Percentiles rank a stretch among this genome's conserved stretches.
phyloP scores from a whole-genome alignment of 2,329 filamentous ascomycete species.

The Aureobasidium sp. region DNA sequence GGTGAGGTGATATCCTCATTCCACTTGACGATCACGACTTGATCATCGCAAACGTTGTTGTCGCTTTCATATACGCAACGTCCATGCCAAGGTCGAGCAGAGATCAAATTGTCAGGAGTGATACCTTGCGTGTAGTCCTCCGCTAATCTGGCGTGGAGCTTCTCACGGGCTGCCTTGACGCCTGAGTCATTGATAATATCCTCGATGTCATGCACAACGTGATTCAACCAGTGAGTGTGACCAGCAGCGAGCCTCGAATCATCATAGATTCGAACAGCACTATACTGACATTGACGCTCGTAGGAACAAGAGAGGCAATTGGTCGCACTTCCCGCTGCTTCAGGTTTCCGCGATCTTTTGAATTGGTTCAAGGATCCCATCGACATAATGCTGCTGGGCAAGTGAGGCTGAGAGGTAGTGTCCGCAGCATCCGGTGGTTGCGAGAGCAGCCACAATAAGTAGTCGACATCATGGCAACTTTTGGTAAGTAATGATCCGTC shows the following conservation, averaged over 20 bases:
- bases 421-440: neutral
- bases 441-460: neutral
- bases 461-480: neutral
- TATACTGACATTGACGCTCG: neutral
- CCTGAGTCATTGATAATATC: neutral
- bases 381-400: neutral
- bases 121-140: neutral
- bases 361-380: neutral
- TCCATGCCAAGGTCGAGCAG: neutral
- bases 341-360: neutral
- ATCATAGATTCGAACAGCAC: neutral
- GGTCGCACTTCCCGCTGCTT: neutral
- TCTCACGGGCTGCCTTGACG: neutral
- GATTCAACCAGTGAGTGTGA: neutral
- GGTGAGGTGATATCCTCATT: neutral
- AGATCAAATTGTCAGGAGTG: neutral
- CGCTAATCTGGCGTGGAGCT: neutral
- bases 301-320: neutral
- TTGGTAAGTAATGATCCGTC: neutral
- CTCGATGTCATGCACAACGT: neutral
- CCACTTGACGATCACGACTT: neutral
- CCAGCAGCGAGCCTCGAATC: neutral
- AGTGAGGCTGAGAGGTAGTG: neutral
- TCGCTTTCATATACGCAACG: neutral
- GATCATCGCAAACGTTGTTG: neutral